Percentiles rank a stretch among this genome's conserved stretches.
Evolutionary conservation across 805 yeast species (phyloP).

Genomic region (Wickerhamomyces strasburgensis): DNA sequence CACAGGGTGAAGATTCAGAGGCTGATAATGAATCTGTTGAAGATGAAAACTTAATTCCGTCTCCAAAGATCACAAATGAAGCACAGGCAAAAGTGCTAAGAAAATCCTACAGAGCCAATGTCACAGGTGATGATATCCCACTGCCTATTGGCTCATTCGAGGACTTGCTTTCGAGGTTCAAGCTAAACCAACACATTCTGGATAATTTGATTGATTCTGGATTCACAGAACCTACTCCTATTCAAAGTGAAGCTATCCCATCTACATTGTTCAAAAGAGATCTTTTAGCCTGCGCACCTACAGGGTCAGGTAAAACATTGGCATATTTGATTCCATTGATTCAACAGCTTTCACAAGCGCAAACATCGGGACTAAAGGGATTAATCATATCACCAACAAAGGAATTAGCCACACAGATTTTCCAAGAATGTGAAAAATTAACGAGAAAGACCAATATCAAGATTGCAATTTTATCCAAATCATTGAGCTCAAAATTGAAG

Average conservation of each 20-base stretch:
- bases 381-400: slow-evolving; percentile 89
- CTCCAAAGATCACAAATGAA: slow-evolving; percentile 41
- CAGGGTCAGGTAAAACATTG: slow-evolving; percentile 96
- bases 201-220: slow-evolving; percentile 62
- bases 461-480: slow-evolving; percentile 64
- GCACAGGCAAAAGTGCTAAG: slow-evolving; percentile 62
- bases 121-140: slow-evolving; percentile 84
- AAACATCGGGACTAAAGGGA: slow-evolving; percentile 46
- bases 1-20: slow-evolving; percentile 22
- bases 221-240: slow-evolving; percentile 85
- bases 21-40: slow-evolving; percentile 29
- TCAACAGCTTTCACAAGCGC: slow-evolving; percentile 37
- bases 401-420: slow-evolving; percentile 86
- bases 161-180: slow-evolving; percentile 67
- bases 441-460: slow-evolving; percentile 41
- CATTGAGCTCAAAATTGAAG: slow-evolving; percentile 61
- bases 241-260: slow-evolving; percentile 90
- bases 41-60: slow-evolving; percentile 10
- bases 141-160: slow-evolving; percentile 86
- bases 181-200: slow-evolving; percentile 49
- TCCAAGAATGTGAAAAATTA: slow-evolving; percentile 57
- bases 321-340: slow-evolving; percentile 84
- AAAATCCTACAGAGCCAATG: slow-evolving; percentile 57
- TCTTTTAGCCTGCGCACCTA: slow-evolving; percentile 91
- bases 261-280: slow-evolving; percentile 65